These are phyloP conservation scores for Dendrobium officinale DNA, from an alignment of 106 monocot genomes.

Conservation along the genomic window DNA sequence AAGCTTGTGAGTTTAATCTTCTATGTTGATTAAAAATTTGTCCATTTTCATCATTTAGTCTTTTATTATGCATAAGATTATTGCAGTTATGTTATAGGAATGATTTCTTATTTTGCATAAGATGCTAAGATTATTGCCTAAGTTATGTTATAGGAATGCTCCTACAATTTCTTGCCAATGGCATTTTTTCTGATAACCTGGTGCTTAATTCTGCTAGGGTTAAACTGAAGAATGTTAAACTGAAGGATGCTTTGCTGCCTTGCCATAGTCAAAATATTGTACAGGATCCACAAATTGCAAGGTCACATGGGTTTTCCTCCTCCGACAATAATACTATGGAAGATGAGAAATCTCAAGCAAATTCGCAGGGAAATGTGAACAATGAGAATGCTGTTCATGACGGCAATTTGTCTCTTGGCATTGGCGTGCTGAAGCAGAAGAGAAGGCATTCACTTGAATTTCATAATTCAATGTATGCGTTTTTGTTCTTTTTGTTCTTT, in stretches of 20 bases:
- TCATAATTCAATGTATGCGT: neutral
- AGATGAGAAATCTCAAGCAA: neutral
- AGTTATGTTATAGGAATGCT: neutral
- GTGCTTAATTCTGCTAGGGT: neutral
- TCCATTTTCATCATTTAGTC: neutral
- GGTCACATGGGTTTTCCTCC: no score
- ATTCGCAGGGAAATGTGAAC: neutral
- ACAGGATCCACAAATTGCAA: neutral
- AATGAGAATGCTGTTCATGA: constrained; percentile 5
- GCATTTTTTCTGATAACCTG: neutral
- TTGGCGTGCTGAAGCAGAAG: neutral
- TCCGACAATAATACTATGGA: neutral
- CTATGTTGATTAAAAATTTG: neutral
- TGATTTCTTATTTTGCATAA: no score
- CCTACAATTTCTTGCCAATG: neutral
- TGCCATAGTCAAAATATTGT: neutral
- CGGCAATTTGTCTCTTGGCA: neutral
- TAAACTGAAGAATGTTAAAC: neutral
- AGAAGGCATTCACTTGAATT: neutral
- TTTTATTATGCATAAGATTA: no score
- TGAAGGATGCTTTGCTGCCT: neutral
- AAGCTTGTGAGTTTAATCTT: neutral
- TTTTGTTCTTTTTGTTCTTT: no score
- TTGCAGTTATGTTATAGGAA: no score
- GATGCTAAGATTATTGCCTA: neutral